phyloP scores from a whole-genome alignment of 73 alveolate genomes.

The Paramecium biaurelia region DNA sequence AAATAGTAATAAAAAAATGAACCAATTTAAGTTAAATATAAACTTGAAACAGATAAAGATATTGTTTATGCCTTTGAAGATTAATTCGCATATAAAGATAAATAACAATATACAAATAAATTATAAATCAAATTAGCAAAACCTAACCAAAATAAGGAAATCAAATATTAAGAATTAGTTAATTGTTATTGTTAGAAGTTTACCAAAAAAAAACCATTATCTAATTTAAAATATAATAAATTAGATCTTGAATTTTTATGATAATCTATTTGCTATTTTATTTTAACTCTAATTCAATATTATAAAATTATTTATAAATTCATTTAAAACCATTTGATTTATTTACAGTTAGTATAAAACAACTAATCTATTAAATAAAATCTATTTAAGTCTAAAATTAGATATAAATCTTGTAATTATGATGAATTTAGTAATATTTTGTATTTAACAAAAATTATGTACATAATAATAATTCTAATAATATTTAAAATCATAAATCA shows the following conservation, averaged over 20 bases:
- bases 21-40: background rate
- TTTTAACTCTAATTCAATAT: background rate
- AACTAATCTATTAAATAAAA: no score
- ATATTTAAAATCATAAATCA: no score
- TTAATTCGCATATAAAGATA: background rate
- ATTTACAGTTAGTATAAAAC: no score
- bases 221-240: background rate
- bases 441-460: no score
- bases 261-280: background rate
- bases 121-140: background rate
- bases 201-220: background rate
- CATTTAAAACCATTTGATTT: background rate
- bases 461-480: no score
- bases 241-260: background rate
- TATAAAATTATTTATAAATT: background rate
- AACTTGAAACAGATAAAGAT: conserved; percentile 1
- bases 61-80: conserved; percentile 5
- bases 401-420: no score
- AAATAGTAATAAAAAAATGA: background rate
- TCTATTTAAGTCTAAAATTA: background rate
- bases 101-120: background rate
- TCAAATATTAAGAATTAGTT: background rate
- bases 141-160: background rate
- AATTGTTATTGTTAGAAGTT: background rate
- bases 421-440: no score